Evolutionary conservation across 2,329 filamentous ascomycete genomes (phyloP).

Genomic region (Fusarium lateritium): DNA sequence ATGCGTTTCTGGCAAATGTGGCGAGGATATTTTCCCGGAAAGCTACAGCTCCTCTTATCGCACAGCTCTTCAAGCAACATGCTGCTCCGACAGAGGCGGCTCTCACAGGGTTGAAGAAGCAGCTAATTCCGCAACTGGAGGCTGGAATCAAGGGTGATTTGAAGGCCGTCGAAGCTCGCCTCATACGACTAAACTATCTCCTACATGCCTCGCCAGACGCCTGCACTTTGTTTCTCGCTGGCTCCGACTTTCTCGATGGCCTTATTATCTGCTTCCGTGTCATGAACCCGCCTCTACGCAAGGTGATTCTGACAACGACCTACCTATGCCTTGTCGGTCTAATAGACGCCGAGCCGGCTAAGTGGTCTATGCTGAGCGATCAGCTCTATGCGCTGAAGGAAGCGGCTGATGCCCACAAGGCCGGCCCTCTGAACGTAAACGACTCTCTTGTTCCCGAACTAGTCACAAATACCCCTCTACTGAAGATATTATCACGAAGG

Average conservation of each 20-base stretch:
- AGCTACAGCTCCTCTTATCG: conserved; percentile 66
- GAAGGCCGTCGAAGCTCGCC: conserved; percentile 65
- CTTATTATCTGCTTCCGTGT: conserved; percentile 76
- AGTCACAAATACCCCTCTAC: conserved; percentile 83
- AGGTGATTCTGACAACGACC: conserved; percentile 77
- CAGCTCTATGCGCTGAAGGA: conserved; percentile 86
- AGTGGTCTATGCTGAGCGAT: conserved; percentile 83
- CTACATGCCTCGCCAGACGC: conserved; percentile 72
- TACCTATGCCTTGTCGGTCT: conserved; percentile 84
- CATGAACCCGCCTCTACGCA: conserved; percentile 74
- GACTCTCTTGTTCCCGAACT: conserved; percentile 86
- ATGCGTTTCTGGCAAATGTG: conserved; percentile 78
- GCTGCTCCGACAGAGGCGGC: conserved; percentile 66
- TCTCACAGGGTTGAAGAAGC: conserved; percentile 72
- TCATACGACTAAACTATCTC: conserved; percentile 74
- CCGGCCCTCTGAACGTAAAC: conserved; percentile 68
- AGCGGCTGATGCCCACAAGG: conserved; percentile 75
- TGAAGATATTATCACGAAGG: conserved; percentile 73
- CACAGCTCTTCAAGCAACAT: conserved; percentile 66
- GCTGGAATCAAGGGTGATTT: conserved; percentile 70
- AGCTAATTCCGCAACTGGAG: conserved; percentile 74
- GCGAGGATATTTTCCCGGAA: conserved; percentile 77
- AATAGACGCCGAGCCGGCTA: conserved; percentile 75
- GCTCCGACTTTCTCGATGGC: conserved; percentile 89
- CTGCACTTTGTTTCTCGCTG: conserved; percentile 79